Evolutionary conservation across 2,329 filamentous ascomycete genomes (phyloP), one percentile per base, ranked within the genome.

Genomic region (Ophiosphaerella narmari): DNA sequence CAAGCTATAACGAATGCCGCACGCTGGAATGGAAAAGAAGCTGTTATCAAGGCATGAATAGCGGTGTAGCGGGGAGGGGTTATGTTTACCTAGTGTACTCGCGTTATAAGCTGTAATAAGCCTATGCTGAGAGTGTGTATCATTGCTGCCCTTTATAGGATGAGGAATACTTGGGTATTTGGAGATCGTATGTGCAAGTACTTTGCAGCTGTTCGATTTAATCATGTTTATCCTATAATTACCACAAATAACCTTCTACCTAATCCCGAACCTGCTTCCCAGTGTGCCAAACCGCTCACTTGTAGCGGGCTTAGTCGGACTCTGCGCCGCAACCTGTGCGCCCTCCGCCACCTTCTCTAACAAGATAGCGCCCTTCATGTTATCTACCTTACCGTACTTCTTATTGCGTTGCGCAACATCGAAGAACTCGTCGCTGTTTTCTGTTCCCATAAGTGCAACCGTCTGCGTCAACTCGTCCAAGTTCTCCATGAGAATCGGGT

Each of bases 341-440:
- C 71, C 71, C 50, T 73, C 68, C 32, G 65, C 55, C 13, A 70
- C 68, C 63, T 99, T 99, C 77, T 97, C 93, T n/a, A 99, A 75
- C 54, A 99, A 72, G 35, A 90, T 80, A 0, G 92, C 91, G 0
- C 93, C 94, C 70, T 95, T 95, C 71, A 95, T 80, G 44, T 90
- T 89, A 75, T 97, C 91, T 31, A 99, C 95, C 46, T 91, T 87
- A 13, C 91, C 89, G 70, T 96, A 99, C 71, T 96, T 95, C 77
- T 89, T 92, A 75, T 97, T 96, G 44, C 91, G 81, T 12, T 88
- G 89, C 5, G 88, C 89, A 42, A 94, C 88, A 68, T 99, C 94
- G 71, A 94, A 99, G 74, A 96, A 99, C 72, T 97, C 93, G 59
- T 97, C 92, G n/a, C 90, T 85, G 63, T 96, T 96, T 35, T 96